phyloP scores from a whole-genome alignment of 78 protist genomes.

The Chrysochromulina tobinii region DNA sequence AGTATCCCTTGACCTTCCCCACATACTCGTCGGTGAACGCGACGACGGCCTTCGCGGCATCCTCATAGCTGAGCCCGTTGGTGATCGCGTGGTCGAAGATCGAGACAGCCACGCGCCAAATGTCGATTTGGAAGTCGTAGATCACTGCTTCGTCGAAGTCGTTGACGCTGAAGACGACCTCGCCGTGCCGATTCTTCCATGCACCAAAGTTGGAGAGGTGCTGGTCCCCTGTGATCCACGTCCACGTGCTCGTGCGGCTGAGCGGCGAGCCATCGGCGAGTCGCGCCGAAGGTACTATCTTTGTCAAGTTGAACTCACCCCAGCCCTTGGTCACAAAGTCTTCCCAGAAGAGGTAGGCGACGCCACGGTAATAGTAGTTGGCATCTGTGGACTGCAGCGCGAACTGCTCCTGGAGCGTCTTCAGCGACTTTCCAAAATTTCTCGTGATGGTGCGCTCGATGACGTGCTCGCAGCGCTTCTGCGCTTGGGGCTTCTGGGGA shows the following conservation, averaged over 20 bases:
- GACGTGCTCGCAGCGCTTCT: too few species aligned
- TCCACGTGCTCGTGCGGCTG: neutral
- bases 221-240: slow-evolving; percentile 23
- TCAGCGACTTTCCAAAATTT: neutral
- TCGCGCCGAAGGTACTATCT: too few species aligned
- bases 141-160: slow-evolving; percentile 17
- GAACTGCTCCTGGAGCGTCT: neutral
- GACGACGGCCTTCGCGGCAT: neutral
- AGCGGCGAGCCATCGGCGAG: too few species aligned
- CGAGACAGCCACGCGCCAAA: neutral
- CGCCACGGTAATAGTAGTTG: neutral
- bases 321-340: neutral
- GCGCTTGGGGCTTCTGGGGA: too few species aligned
- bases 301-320: neutral
- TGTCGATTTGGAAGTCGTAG: slow-evolving; percentile 5
- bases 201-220: slow-evolving; percentile 14
- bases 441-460: too few species aligned
- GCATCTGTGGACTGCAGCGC: neutral
- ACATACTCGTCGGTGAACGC: neutral
- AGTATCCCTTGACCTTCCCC: neutral
- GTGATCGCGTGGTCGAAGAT: neutral
- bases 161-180: slow-evolving; percentile 4
- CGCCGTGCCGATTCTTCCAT: slow-evolving; percentile 2
- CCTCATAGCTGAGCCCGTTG: neutral
- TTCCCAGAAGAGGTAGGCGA: neutral